Base-by-base conservation (phyloP, 2,329 filamentous ascomycete genomes). In the Microsporum canis region DNA sequence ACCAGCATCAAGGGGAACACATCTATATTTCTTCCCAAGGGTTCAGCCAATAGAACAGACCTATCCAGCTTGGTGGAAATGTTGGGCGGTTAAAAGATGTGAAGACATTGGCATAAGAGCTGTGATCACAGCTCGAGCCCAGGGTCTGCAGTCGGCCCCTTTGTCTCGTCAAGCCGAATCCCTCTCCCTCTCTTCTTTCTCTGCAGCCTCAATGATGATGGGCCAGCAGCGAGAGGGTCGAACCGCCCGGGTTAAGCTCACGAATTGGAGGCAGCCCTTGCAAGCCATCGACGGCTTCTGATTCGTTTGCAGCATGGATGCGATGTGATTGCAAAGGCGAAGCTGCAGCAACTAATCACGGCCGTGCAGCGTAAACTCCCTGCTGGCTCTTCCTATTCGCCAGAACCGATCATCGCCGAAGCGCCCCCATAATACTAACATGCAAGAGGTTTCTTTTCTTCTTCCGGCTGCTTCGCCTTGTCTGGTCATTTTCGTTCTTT, bases 311-410 rank as follows among this genome's bases (percentile, higher is more conserved):
- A 39, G 55, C 55, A 57, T 29, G 55, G 55, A 33, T 38, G n/a
- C 23, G 55, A 39, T 57, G 55, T 57, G 55, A 57, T 23, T 29
- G 55, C 23, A 27, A 12, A 38, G 55, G 33, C n/a, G 34, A 39
- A 23, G 29, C 10, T 57, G 55, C 55, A 57, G 55, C 34, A 57
- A 8, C 55, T 41, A 14, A 39, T 57, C 55, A 57, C 55, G 34
- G 55, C 10, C 43, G 8, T 47, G 43, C 43, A 47, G 43, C 43
- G 33, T 10, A 17, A 41, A 5, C 33, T 39, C 33, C 33, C 17
- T 33, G 47, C n/a, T 53, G 23, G 47, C n/a, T 17, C 29, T 57
- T 57, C 55, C 55, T 57, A 57, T 57, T 57, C 55, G 55, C 55
- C 31, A 57, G 38, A 10, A 8, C 55, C 23, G 55, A 17, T 38